Evolutionary conservation across 495 filamentous ascomycete genomes (phyloP).

Genomic region (Apiosordaria backusii): DNA sequence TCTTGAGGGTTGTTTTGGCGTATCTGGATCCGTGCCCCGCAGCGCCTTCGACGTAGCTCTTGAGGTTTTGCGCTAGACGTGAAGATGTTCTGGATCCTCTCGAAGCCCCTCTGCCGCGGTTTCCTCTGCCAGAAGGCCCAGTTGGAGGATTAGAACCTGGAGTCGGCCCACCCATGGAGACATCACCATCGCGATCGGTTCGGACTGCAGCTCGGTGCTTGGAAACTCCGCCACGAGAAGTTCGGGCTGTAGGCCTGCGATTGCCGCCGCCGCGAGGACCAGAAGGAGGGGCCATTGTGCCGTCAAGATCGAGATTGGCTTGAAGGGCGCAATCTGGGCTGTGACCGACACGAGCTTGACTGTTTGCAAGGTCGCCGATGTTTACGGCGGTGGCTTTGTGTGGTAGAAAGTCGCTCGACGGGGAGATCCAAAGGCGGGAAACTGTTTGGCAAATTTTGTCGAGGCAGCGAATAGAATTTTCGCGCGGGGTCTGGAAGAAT

Average conservation of each 20-base stretch:
- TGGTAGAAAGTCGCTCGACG: neutral
- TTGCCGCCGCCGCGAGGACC: constrained; percentile 29
- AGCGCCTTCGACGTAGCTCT: constrained; percentile 17
- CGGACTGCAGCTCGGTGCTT: constrained; percentile 56
- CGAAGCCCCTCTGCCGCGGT: constrained; percentile 18
- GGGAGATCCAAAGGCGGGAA: neutral
- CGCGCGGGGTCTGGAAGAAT: neutral
- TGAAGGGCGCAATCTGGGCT: neutral
- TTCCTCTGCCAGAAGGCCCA: constrained; percentile 26
- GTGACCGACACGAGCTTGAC: neutral
- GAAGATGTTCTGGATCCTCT: constrained; percentile 21
- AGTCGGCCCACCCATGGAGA: constrained; percentile 64
- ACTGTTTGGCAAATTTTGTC: no score
- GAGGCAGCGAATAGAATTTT: neutral
- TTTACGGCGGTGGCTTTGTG: neutral
- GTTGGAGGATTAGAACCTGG: constrained; percentile 30
- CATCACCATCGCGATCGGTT: constrained; percentile 76
- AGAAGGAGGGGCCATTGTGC: constrained; percentile 41
- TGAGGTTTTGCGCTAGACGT: constrained; percentile 26
- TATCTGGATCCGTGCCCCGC: constrained; percentile 19
- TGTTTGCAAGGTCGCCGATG: neutral
- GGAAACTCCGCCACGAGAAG: constrained; percentile 53
- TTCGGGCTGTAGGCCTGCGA: neutral
- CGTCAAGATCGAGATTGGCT: neutral
- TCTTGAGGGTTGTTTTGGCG: constrained; percentile 44